Evolutionary conservation across 1,139 yeast species (phyloP), one percentile per base, ranked within the genome.

Genomic region (Spathaspora sp.): DNA sequence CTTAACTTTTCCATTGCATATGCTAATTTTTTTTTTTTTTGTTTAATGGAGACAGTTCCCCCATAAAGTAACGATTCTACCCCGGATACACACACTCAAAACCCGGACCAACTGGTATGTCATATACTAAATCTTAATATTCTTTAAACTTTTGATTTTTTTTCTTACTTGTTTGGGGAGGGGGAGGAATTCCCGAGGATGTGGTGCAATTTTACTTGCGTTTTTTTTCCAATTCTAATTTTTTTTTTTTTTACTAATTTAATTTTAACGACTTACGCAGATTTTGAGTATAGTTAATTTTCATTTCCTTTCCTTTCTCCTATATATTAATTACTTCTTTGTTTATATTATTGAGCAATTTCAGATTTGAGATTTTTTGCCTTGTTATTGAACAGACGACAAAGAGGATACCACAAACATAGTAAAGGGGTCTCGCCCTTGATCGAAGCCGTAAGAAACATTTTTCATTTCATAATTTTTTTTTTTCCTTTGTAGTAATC

Each of bases 111-210:
- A n/a, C n/a, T n/a, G n/a, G n/a, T n/a, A n/a, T n/a, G n/a, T n/a
- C n/a, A n/a, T n/a, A n/a, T n/a, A n/a, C n/a, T n/a, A n/a, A n/a
- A n/a, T n/a, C n/a, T n/a, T n/a, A n/a, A n/a, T n/a, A n/a, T n/a
- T n/a, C n/a, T n/a, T n/a, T n/a, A n/a, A n/a, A n/a, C n/a, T n/a
- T n/a, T n/a, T n/a, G n/a, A n/a, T n/a, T n/a, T n/a, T n/a, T n/a
- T n/a, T n/a, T n/a, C n/a, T n/a, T n/a, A n/a, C n/a, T n/a, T n/a
- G n/a, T n/a, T n/a, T n/a, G n/a, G n/a, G n/a, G n/a, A n/a, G n/a
- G n/a, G n/a, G n/a, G n/a, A n/a, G n/a, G n/a, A n/a, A n/a, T n/a
- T 31, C 13, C 36, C 36, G 36, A 31, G 36, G 34, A 13, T 31
- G n/a, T 25, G 9, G 27, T 11, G 10, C 27, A 25, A 9, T 13